Evolutionary conservation across 2,329 filamentous ascomycete species (phyloP).

Genomic region (Hypoxylon sp.): DNA sequence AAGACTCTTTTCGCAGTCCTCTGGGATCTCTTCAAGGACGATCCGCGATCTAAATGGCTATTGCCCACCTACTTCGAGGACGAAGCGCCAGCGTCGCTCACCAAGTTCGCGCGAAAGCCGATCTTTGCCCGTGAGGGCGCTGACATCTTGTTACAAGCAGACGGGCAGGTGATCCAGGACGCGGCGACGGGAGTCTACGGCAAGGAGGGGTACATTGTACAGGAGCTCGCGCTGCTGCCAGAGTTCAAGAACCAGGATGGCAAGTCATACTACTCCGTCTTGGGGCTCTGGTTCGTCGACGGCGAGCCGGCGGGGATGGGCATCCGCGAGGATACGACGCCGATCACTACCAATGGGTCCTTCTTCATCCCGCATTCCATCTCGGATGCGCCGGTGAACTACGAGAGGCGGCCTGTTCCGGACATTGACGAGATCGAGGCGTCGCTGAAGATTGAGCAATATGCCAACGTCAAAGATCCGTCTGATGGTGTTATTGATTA

Average conservation of each 20-base stretch:
- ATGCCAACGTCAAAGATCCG: neutral
- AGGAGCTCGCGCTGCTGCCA: conserved; percentile 21
- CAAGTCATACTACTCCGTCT: conserved; percentile 9
- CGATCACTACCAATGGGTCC: conserved; percentile 18
- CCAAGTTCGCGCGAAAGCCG: conserved; percentile 19
- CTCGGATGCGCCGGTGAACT: conserved; percentile 12
- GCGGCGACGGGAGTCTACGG: conserved; percentile 14
- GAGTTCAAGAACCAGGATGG: conserved; percentile 17
- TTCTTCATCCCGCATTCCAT: conserved; percentile 26
- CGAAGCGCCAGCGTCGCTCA: conserved; percentile 14
- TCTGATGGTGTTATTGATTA: conserved; percentile 15
- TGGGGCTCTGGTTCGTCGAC: conserved; percentile 20
- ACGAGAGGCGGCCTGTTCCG: conserved; percentile 13
- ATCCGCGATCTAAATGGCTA: conserved; percentile 21
- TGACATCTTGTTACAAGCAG: conserved; percentile 11
- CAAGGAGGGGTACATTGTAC: conserved; percentile 18
- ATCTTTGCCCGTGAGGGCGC: conserved; percentile 27
- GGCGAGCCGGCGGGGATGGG: conserved; percentile 20
- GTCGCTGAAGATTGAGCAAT: conserved; percentile 6
- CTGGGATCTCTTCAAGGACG: conserved; percentile 24
- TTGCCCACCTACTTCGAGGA: conserved; percentile 23
- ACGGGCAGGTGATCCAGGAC: conserved; percentile 17
- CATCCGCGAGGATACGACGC: conserved; percentile 26
- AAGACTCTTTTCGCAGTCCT: conserved; percentile 22
- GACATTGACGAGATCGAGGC: conserved; percentile 21